Base-by-base conservation (phyloP, 306 rosid species). In the Biancaea sappan region DNA sequence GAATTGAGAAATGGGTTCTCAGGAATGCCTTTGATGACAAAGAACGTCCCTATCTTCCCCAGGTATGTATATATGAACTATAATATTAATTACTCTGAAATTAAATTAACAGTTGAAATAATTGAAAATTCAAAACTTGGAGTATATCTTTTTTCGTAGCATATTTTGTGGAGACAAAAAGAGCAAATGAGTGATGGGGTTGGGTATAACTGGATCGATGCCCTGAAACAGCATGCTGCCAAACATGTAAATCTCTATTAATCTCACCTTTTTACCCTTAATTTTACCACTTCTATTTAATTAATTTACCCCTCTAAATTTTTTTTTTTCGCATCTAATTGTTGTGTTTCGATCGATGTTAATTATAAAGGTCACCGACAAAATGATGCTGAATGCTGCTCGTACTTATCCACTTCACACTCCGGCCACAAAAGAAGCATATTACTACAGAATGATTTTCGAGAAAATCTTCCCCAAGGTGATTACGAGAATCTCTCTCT, bases 171-270 rank as follows among this genome's bases (percentile, higher is more conserved):
- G 84, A 84, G 93, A 61, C 93, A 86, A 62, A 88, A 88, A 69
- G 93, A 86, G 53, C 93, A 88, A 69, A 86, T 86, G 65, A 86
- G 87, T 43, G 88, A 88, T 51, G 90, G 90, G 5, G 90, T 86
- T 13, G 93, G 90, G 48, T 88, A 88, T 44, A 82, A 90, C 40
- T 88, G 93, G 93, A 88, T 88, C 34, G 90, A 88, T 54, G 86
- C 43, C 82, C 86, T 86, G 46, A 88, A 82, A 37, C 12, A 78
- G 77, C 90, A 88, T 54, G 83, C 90, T 69, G 84, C 83, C 58
- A 74, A 29, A 59, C 89, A 88, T 70, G 90, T 84, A 12, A 66
- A 41, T 41, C 46, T 41, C 46, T 41, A 41, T 10, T 38, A 41
- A 41, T 11, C 8, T 54, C 15, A n/a, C n/a, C n/a, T n/a, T n/a